phyloP scores from a whole-genome alignment of 768 basidiomycete genomes.

The Tulasnella sp. region DNA sequence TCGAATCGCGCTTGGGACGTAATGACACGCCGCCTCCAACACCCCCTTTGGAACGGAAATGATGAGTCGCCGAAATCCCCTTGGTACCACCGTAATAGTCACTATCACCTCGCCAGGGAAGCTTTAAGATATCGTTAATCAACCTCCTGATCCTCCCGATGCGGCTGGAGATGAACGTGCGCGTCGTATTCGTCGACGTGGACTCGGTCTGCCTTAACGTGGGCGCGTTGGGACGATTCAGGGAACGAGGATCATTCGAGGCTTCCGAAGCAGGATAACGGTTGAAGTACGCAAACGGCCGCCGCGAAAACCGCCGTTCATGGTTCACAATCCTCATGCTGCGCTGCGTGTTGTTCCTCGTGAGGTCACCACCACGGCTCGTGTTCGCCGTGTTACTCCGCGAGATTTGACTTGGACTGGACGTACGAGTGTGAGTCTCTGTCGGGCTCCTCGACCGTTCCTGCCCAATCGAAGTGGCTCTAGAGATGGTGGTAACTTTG shows the following conservation, averaged over 20 bases:
- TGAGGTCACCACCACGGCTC: background rate
- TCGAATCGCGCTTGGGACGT: constrained; percentile 10
- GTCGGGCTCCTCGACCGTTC: background rate
- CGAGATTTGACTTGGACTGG: too few species aligned
- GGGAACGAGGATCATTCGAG: background rate
- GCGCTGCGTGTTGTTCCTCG: constrained; percentile 5
- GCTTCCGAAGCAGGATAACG: background rate
- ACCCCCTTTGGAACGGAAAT: background rate
- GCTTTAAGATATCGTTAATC: background rate
- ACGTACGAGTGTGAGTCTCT: background rate
- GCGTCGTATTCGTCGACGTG: background rate
- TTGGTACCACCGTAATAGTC: background rate
- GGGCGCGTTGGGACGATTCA: background rate
- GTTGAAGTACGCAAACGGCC: constrained; percentile 12
- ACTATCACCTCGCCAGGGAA: constrained; percentile 13
- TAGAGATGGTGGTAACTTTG: too few species aligned
- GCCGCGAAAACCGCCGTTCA: background rate
- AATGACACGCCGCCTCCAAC: constrained; percentile 5
- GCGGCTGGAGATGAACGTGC: constrained; percentile 3
- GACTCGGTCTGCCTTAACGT: background rate
- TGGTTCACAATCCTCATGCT: background rate
- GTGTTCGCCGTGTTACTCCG: too few species aligned
- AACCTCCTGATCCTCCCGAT: background rate
- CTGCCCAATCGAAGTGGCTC: background rate
- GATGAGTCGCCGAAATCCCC: constrained; percentile 1